These are phyloP conservation scores for Erysimum cheiranthoides DNA, from an alignment of 345 rosid genomes.

Conservation along the genomic window DNA sequence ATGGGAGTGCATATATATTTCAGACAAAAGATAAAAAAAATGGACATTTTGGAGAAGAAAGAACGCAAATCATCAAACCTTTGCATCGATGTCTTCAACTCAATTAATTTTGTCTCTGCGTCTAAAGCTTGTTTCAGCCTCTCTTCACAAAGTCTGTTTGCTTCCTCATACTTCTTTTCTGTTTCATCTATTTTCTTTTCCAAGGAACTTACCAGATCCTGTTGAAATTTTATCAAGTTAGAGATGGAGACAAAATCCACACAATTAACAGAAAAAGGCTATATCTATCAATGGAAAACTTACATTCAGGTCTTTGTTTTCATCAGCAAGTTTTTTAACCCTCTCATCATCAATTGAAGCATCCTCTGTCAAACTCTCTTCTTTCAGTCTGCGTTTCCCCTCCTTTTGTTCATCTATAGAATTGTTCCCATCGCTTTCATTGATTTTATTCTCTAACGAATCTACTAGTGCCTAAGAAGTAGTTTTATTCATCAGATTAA, in stretches of 20 bases:
- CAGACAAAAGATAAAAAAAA: neutral
- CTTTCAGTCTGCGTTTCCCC: slow-evolving; percentile 10
- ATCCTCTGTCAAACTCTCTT: slow-evolving; percentile 35
- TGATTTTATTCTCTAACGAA: slow-evolving; percentile 73
- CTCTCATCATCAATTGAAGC: slow-evolving; percentile 54
- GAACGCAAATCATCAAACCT: slow-evolving; percentile 51
- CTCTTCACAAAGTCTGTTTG: slow-evolving; percentile 76
- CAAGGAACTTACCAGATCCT: slow-evolving; percentile 72
- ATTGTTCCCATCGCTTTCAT: slow-evolving; percentile 69
- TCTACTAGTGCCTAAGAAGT: slow-evolving; percentile 62
- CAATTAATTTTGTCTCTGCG: slow-evolving; percentile 87
- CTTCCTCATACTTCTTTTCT: slow-evolving; percentile 82
- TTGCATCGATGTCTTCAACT: slow-evolving; percentile 82
- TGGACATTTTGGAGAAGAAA: slow-evolving; percentile 28
- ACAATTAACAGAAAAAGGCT: neutral
- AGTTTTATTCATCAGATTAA: slow-evolving; percentile 30
- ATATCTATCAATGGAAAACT: neutral
- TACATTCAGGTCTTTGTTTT: slow-evolving; percentile 83
- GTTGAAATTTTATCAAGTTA: slow-evolving; percentile 27
- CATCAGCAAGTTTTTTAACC: slow-evolving; percentile 63
- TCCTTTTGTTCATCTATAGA: slow-evolving; percentile 25
- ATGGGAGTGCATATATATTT: neutral
- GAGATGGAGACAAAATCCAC: slow-evolving; percentile 15
- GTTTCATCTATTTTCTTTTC: slow-evolving; percentile 83
- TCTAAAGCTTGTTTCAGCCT: slow-evolving; percentile 75